Conservation (phyloP, 2,329 filamentous ascomycete species). For the Clarireedia homoeocarpa region DNA sequence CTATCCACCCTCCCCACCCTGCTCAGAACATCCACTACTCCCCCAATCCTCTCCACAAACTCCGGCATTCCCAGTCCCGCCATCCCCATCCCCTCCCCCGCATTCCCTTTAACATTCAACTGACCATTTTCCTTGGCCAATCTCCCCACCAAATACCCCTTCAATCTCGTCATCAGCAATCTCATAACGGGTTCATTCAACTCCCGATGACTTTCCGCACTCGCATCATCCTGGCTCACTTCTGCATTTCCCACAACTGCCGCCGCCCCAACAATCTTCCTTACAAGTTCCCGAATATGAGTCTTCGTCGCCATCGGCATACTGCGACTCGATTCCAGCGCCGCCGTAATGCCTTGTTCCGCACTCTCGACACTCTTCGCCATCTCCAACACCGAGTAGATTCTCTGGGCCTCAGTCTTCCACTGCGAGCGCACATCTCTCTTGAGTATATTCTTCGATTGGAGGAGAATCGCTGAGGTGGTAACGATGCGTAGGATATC, state of each 20-base stretch:
- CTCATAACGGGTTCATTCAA: slow-evolving; percentile 51
- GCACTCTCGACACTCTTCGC: slow-evolving; percentile 40
- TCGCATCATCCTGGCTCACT: neutral
- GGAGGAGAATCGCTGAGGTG: slow-evolving; percentile 65
- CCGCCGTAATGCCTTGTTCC: slow-evolving; percentile 53
- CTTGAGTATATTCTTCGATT: slow-evolving; percentile 77
- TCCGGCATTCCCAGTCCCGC: slow-evolving; percentile 65
- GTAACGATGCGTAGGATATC: slow-evolving; percentile 60
- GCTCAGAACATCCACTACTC: slow-evolving; percentile 60
- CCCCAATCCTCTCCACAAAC: slow-evolving; percentile 61
- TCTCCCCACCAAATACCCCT: slow-evolving; percentile 57
- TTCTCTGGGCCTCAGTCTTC: slow-evolving; percentile 66
- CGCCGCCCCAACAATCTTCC: slow-evolving; percentile 40
- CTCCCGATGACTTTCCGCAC: slow-evolving; percentile 6
- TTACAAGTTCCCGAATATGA: slow-evolving; percentile 50
- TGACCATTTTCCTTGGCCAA: slow-evolving; percentile 54
- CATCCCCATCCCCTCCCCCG: slow-evolving; percentile 47
- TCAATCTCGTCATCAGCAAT: slow-evolving; percentile 59
- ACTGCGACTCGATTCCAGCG: slow-evolving; percentile 52
- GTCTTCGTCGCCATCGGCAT: slow-evolving; percentile 56
- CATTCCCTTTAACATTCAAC: slow-evolving; percentile 41
- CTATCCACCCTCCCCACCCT: slow-evolving; percentile 60
- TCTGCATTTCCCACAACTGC: slow-evolving; percentile 7
- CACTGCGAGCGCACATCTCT: slow-evolving; percentile 71
- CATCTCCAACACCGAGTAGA: slow-evolving; percentile 60